phyloP scores from a whole-genome alignment of 2,329 filamentous ascomycete species.

The Fusarium piperis region DNA sequence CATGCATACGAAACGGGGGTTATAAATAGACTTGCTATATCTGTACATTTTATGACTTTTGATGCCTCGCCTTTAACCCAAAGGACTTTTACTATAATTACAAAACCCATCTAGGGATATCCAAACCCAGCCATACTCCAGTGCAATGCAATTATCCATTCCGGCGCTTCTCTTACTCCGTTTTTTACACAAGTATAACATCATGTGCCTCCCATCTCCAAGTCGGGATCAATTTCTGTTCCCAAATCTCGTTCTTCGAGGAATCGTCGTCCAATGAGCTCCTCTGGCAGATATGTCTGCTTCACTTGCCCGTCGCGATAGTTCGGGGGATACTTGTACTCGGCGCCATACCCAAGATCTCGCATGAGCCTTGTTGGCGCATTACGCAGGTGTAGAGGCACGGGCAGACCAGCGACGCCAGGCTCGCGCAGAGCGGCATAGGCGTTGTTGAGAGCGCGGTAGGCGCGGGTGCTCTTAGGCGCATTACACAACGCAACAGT shows the following conservation, averaged over 20 bases:
- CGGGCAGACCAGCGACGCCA: conserved; percentile 80
- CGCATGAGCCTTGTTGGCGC: conserved; percentile 94
- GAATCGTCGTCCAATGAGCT: conserved; percentile 75
- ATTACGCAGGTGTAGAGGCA: conserved; percentile 90
- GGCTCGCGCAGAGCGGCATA: conserved; percentile 83
- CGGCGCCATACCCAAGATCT: conserved; percentile 86
- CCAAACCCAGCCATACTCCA: conserved; percentile 15
- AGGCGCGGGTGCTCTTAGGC: conserved; percentile 87
- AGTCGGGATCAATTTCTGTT: conserved; percentile 77
- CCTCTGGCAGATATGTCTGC: conserved; percentile 91
- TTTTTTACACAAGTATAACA: background rate
- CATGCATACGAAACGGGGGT: background rate
- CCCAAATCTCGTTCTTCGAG: conserved; percentile 85
- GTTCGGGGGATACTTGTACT: conserved; percentile 97
- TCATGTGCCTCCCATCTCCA: conserved; percentile 53
- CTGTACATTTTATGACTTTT: conserved; percentile 8
- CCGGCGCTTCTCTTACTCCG: conserved; percentile 7
- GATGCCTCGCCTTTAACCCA: conserved; percentile 16
- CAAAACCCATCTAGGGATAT: conserved; percentile 2
- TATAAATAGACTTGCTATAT: background rate
- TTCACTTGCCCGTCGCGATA: conserved; percentile 82
- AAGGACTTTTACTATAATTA: conserved; percentile 17
- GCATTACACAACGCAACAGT: conserved; percentile 82
- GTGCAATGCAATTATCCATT: conserved; percentile 15
- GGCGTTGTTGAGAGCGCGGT: conserved; percentile 83